Percentiles rank a stretch among this genome's conserved stretches.
phyloP scores from a whole-genome alignment of 495 filamentous ascomycete species.

The Pseudoneurospora amorphoporcata region DNA sequence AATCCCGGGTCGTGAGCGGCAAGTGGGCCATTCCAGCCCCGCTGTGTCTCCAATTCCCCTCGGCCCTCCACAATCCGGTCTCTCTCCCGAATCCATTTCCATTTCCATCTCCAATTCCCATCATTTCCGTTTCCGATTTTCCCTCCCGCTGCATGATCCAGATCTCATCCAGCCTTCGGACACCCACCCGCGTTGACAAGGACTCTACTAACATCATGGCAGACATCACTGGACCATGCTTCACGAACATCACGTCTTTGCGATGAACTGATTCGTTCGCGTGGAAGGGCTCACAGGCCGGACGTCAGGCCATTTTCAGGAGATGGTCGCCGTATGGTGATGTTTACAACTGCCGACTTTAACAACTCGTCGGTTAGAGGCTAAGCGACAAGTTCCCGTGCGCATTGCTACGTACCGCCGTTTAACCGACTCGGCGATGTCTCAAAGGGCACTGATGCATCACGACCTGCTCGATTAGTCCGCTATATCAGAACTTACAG shows the following conservation, averaged over 20 bases:
- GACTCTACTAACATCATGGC: background rate
- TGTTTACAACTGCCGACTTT: background rate
- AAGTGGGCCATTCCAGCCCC: background rate
- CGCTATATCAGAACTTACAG: background rate
- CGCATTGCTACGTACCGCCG: background rate
- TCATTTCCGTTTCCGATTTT: background rate
- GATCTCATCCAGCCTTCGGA: background rate
- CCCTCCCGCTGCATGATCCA: background rate
- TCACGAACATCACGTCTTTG: background rate
- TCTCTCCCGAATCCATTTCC: background rate
- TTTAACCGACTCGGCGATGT: background rate
- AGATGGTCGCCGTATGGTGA: background rate
- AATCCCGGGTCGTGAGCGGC: background rate
- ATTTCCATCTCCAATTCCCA: background rate
- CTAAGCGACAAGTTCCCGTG: background rate
- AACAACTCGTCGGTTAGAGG: background rate
- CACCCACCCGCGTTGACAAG: background rate
- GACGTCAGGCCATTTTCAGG: background rate
- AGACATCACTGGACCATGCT: background rate
- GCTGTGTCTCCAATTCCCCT: background rate
- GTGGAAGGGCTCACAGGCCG: background rate
- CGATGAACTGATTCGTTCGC: background rate
- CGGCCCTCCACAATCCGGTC: background rate
- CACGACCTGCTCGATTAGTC: background rate
- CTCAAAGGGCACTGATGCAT: background rate